These are phyloP conservation scores for Clitoria ternatea DNA, from an alignment of 306 rosid species.

Conservation along the genomic window DNA sequence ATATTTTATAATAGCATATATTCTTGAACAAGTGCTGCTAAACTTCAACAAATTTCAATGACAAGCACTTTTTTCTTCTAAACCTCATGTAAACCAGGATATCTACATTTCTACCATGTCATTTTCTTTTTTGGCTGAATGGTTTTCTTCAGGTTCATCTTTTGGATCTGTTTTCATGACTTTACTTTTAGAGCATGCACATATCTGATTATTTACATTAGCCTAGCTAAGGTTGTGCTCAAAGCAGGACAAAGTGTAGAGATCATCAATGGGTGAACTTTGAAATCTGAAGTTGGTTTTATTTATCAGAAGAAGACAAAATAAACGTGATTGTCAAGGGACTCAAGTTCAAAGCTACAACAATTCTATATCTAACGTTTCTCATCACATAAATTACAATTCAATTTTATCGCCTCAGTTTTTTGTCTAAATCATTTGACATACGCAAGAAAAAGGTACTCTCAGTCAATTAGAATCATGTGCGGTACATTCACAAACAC, in stretches of 20 bases:
- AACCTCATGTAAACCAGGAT: not conserved
- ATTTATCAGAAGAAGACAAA: slow-evolving; percentile 14
- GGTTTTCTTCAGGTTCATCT: not conserved
- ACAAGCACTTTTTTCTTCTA: not conserved
- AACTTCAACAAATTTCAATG: not conserved
- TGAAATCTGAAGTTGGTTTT: not conserved
- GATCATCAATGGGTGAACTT: not conserved
- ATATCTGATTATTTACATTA: not conserved
- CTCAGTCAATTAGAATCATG: no score
- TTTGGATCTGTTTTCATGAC: not conserved
- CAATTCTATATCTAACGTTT: no score
- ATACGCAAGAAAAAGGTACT: no score
- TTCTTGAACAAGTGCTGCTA: not conserved
- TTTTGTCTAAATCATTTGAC: no score
- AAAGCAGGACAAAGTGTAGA: not conserved
- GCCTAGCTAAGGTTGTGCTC: not conserved
- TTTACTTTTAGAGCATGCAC: not conserved
- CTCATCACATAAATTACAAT: no score
- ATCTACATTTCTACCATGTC: not conserved
- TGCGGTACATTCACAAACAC: no score
- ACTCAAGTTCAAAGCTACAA: not conserved
- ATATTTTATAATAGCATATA: not conserved
- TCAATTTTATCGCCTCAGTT: no score
- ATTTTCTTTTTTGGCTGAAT: not conserved
- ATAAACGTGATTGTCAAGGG: slow-evolving; percentile 1